phyloP scores from a whole-genome alignment of 805 yeast species.

The Candida lessepsii region DNA sequence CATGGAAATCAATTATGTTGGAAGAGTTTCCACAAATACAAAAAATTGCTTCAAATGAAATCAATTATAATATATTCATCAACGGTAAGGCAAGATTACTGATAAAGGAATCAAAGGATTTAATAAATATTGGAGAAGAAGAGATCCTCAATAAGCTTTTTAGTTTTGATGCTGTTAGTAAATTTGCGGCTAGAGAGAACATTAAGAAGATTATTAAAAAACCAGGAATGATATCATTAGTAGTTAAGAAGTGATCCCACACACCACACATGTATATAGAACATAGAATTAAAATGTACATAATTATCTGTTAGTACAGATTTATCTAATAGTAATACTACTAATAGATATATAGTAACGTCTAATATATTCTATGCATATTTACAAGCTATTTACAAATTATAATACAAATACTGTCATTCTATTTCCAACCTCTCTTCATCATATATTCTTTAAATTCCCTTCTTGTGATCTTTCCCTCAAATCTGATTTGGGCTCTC shows the following conservation, averaged over 20 bases:
- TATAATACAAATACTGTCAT: no score
- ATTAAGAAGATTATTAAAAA: slow-evolving; percentile 58
- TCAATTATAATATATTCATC: slow-evolving; percentile 58
- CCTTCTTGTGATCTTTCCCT: slow-evolving; percentile 37
- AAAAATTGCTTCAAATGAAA: slow-evolving; percentile 35
- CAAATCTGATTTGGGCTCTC: slow-evolving; percentile 35
- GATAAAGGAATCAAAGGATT: slow-evolving; percentile 32
- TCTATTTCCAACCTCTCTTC: no score
- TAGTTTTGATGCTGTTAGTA: slow-evolving; percentile 34
- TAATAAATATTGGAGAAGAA: slow-evolving; percentile 33
- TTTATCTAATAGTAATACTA: slow-evolving; percentile 2
- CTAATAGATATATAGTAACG: slow-evolving; percentile 8
- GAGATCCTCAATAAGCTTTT: slow-evolving; percentile 37
- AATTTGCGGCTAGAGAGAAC: slow-evolving; percentile 40
- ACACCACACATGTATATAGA: slow-evolving; percentile 6
- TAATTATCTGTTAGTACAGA: no score
- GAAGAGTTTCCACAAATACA: slow-evolving; percentile 65
- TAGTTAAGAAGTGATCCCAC: not conserved
- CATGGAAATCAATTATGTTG: slow-evolving; percentile 51
- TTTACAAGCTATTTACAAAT: slow-evolving; percentile 10
- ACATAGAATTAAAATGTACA: slow-evolving; percentile 9
- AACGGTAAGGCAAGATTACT: slow-evolving; percentile 68
- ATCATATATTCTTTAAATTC: slow-evolving; percentile 32
- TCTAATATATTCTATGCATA: slow-evolving; percentile 6
- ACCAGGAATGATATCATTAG: slow-evolving; percentile 41